Conservation (phyloP, 2,329 filamentous ascomycete species). For the Beauveria sp. region DNA sequence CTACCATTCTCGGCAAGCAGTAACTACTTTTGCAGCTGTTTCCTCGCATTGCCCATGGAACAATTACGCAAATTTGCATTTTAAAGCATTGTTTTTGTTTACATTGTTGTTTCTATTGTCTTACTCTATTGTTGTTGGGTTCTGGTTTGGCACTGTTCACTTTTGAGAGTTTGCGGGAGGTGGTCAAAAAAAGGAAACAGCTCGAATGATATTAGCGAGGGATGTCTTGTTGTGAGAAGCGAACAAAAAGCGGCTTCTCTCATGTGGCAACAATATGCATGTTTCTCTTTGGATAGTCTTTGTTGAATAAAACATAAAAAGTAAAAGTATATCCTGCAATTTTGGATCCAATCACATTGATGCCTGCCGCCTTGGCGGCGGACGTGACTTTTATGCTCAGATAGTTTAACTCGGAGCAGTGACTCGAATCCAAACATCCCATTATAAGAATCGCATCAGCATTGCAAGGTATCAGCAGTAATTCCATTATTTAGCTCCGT, state of each 20-base stretch:
- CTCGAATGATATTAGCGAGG: not conserved
- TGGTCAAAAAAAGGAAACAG: not conserved
- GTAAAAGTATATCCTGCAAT: too few species aligned
- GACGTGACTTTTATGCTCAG: too few species aligned
- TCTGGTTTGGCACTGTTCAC: not conserved
- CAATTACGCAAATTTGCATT: not conserved
- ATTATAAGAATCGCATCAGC: too few species aligned
- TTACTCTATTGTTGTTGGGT: not conserved
- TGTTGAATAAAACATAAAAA: not conserved
- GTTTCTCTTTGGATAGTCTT: not conserved
- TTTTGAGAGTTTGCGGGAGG: not conserved
- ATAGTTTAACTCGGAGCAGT: too few species aligned
- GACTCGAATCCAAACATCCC: too few species aligned
- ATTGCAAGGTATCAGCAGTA: too few species aligned
- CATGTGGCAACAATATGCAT: too few species aligned
- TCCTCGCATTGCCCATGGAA: not conserved
- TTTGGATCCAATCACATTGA: too few species aligned
- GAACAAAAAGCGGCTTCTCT: not conserved
- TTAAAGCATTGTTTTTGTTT: not conserved
- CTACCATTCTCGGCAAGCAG: constrained; percentile 31
- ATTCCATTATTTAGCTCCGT: not conserved
- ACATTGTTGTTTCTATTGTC: not conserved
- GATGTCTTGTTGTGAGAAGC: not conserved
- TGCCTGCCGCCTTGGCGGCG: too few species aligned
- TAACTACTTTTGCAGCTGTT: not conserved